phyloP scores from a whole-genome alignment of 73 alveolate species.

The Halteria grandinella region DNA sequence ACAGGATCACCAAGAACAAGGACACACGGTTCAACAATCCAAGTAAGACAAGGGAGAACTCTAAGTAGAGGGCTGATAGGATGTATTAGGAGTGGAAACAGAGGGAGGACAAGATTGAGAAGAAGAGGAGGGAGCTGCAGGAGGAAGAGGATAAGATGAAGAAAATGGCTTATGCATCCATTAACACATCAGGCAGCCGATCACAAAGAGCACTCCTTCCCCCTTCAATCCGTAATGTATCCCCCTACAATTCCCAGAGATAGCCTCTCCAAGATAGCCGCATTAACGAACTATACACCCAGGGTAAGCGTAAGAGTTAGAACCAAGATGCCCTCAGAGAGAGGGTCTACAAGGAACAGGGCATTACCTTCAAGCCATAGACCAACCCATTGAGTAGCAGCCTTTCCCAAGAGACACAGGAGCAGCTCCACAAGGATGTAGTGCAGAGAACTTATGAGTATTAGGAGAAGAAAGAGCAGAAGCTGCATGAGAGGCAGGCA shows the following conservation, averaged over 20 bases:
- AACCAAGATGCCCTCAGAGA: constrained; percentile 19
- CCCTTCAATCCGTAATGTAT: neutral
- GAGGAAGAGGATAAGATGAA: constrained; percentile 14
- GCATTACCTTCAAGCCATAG: constrained; percentile 19
- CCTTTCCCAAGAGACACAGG: too few species aligned
- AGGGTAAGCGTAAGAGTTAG: neutral
- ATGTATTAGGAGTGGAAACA: constrained; percentile 17
- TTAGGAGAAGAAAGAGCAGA: constrained; percentile 3
- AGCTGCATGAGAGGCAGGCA: constrained; percentile 1
- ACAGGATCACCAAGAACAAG: constrained; percentile 12
- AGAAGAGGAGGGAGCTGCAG: constrained; percentile 3
- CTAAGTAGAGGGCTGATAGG: constrained; percentile 9
- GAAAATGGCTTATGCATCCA: constrained; percentile 6
- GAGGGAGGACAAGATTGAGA: constrained; percentile 2
- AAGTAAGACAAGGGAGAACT: neutral
- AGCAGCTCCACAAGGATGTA: constrained; percentile 6
- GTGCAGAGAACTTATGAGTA: constrained; percentile 15
- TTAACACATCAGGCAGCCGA: neutral
- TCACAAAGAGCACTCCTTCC: neutral
- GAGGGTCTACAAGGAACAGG: constrained; percentile 9
- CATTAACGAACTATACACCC: neutral
- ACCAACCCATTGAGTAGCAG: too few species aligned
- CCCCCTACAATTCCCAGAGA: neutral
- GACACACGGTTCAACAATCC: neutral
- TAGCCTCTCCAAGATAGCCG: neutral